These are phyloP conservation scores for Salix dunnii DNA, from an alignment of 345 rosid species.

Conservation along the genomic window DNA sequence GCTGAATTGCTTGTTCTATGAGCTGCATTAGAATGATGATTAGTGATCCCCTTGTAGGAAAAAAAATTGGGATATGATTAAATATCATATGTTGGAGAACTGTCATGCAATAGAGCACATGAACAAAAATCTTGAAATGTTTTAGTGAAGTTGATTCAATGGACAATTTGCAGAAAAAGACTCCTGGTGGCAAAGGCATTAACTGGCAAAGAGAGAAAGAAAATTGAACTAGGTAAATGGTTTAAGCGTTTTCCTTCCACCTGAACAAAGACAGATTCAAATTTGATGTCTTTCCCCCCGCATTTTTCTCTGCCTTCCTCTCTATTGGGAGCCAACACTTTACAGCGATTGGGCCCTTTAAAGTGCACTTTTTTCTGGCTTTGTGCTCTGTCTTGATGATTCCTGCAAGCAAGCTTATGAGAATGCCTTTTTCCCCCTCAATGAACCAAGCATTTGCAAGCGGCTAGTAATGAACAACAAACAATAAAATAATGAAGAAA, in stretches of 20 bases:
- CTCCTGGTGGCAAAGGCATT: neutral
- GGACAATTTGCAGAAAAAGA: neutral
- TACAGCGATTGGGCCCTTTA: no score
- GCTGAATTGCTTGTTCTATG: neutral
- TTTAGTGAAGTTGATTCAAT: neutral
- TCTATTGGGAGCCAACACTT: neutral
- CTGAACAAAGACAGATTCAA: no score
- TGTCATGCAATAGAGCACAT: neutral
- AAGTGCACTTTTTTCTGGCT: no score
- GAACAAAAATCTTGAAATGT: neutral
- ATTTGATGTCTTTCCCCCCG: neutral
- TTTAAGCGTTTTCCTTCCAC: neutral
- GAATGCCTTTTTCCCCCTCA: no score
- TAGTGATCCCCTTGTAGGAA: neutral
- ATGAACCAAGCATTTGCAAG: no score
- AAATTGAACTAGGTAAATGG: neutral
- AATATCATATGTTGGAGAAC: neutral
- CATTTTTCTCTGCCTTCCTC: neutral
- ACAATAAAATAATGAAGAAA: no score
- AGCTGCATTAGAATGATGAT: slow-evolving; percentile 1
- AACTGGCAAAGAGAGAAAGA: neutral
- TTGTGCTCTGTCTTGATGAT: no score
- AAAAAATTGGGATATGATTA: neutral
- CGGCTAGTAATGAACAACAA: no score
- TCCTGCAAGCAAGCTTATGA: no score